Conservation (phyloP, 306 rosid genomes). For the Dryas alaskensis region DNA sequence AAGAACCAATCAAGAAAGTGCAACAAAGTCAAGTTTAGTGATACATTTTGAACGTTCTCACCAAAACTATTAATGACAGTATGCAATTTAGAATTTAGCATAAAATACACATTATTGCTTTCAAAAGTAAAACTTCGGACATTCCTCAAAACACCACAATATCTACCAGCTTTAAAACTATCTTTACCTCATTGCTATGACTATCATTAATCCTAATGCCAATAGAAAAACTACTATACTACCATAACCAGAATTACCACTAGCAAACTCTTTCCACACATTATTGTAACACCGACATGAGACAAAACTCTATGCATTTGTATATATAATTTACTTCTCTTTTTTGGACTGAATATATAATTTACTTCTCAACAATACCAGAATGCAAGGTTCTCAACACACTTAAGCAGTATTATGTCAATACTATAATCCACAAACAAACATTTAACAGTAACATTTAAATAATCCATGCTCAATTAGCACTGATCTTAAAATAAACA, state of each 20-base stretch:
- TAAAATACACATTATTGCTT: not conserved
- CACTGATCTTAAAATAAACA: not conserved
- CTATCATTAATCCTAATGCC: not conserved
- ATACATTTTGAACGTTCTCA: not conserved
- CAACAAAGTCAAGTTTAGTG: not conserved
- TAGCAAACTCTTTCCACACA: too few species aligned
- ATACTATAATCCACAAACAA: not conserved
- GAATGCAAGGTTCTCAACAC: not conserved
- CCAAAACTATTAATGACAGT: not conserved
- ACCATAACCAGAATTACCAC: not conserved
- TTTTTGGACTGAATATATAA: not conserved
- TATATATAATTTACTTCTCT: not conserved
- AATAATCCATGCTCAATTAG: not conserved
- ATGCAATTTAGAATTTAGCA: not conserved
- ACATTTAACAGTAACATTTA: not conserved
- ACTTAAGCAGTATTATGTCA: not conserved
- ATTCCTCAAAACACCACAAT: not conserved
- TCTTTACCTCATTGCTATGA: not conserved
- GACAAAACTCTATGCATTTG: not conserved
- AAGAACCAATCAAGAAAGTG: not conserved
- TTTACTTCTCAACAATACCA: slow-evolving; percentile 7
- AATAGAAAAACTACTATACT: not conserved
- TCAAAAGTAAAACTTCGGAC: not conserved
- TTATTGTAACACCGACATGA: not conserved
- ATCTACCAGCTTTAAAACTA: not conserved